Base-by-base conservation (phyloP, 495 filamentous ascomycete genomes). In the Tuber aestivum region DNA sequence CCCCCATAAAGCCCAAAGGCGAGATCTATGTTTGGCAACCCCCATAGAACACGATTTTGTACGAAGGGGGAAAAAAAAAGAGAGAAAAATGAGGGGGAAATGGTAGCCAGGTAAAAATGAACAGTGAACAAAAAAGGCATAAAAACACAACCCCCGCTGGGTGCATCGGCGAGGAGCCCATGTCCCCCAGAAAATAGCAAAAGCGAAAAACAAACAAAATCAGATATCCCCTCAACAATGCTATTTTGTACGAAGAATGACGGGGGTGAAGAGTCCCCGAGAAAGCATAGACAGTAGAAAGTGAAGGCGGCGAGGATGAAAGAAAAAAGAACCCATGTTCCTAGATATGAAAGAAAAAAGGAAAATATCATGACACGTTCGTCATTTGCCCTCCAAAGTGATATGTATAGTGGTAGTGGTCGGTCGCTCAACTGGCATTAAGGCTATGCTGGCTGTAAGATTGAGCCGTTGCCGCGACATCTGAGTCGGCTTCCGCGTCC, bases 21-120 rank as follows among this genome's bases (percentile, higher is more conserved):
- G 78, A 79, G 78, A 79, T 79, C 78, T 79, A 79, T 79, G 76
- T 79, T 79, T 77, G 72, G 76, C 78, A 75, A 70, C 70, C 77
- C 77, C 77, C 72, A 69, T 79, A 70, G 77, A 79, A 75, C 75
- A 50, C 79, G 74, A 79, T 79, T 77, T 75, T 79, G 76, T 79
- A 75, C 76, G 70, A 75, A 77, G 70, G 70, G 75, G 70, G 76
- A 77, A 65, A 56, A 56, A 75, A 79, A 61, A 42, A 70, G n/a
- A n/a, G n/a, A n/a, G n/a, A n/a, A n/a, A n/a, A n/a, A n/a, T n/a
- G n/a, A n/a, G 72, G 77, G 75, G 74, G 70, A 79, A 72, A 69
- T 70, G 45, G 70, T 42, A 71, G 48, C 71, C 72, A 74, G 70
- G 48, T 40, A 77, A 75, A 77, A 79, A 79, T 79, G 71, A 79